These are phyloP conservation scores for Vachellia collinsii DNA, from an alignment of 306 rosid genomes.

Conservation along the genomic window DNA sequence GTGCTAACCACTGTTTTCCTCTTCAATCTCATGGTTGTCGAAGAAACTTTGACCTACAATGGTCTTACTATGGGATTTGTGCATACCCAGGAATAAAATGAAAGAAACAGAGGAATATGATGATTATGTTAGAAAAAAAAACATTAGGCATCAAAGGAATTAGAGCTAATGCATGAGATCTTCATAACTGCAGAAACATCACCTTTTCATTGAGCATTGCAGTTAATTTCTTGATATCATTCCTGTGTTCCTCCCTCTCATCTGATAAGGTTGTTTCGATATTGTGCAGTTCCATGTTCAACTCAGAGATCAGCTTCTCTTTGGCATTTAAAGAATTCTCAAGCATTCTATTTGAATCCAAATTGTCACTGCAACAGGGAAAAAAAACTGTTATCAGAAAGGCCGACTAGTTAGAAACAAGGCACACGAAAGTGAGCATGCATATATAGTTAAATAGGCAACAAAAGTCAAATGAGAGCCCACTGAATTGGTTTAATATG, in stretches of 20 bases:
- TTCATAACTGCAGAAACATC: slow-evolving; percentile 23
- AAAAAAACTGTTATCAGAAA: slow-evolving; percentile 34
- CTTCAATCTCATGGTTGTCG: not conserved
- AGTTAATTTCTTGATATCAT: slow-evolving; percentile 84
- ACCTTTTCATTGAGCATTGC: slow-evolving; percentile 87
- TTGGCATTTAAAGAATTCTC: slow-evolving; percentile 94
- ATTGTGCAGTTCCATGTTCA: slow-evolving; percentile 94
- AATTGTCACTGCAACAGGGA: slow-evolving; percentile 62
- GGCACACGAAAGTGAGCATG: slow-evolving; percentile 5
- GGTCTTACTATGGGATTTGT: not conserved
- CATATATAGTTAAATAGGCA: slow-evolving; percentile 25
- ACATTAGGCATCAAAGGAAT: not conserved
- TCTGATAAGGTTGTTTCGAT: slow-evolving; percentile 82
- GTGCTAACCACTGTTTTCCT: not conserved
- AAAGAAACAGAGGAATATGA: not conserved
- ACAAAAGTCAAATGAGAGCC: slow-evolving; percentile 14
- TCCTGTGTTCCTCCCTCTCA: slow-evolving; percentile 86
- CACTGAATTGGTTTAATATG: slow-evolving; percentile 23
- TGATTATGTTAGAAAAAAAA: not conserved
- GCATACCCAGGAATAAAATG: not conserved
- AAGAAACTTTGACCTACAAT: not conserved
- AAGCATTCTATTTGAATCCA: slow-evolving; percentile 77
- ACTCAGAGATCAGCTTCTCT: slow-evolving; percentile 90
- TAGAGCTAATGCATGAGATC: slow-evolving; percentile 23
- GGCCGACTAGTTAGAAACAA: not conserved